Conservation (phyloP, 2,329 filamentous ascomycete species). For the Bipolaris sorokiniana region DNA sequence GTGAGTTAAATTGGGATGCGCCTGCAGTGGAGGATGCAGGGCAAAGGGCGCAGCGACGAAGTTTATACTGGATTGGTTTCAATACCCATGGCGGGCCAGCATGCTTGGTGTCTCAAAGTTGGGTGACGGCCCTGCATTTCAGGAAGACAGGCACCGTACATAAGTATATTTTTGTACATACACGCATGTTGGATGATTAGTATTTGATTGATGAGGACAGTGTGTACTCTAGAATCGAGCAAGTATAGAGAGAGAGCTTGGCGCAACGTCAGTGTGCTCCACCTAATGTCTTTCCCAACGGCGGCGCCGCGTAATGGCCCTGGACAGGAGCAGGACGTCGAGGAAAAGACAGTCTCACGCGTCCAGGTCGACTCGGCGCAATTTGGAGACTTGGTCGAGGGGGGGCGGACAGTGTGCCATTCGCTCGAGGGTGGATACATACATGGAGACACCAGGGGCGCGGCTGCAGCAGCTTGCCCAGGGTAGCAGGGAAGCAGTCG, state of each 20-base stretch:
- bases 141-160: too few species aligned
- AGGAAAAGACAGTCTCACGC: conserved; percentile 3
- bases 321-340: neutral
- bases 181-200: too few species aligned
- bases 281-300: conserved; percentile 6
- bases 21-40: neutral
- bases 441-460: conserved; percentile 16
- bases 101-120: too few species aligned
- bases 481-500: neutral
- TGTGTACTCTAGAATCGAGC: neutral
- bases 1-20: conserved; percentile 6
- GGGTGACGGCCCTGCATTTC: too few species aligned
- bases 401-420: conserved; percentile 1
- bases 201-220: too few species aligned
- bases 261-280: conserved; percentile 15
- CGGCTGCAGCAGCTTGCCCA: conserved; percentile 13
- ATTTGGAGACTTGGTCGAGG: neutral
- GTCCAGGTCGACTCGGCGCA: conserved; percentile 1
- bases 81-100: neutral
- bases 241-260: conserved; percentile 9
- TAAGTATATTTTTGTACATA: neutral
- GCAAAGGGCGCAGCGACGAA: neutral
- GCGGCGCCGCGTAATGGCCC: conserved; percentile 17
- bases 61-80: neutral
- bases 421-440: conserved; percentile 7